These are phyloP conservation scores for Malassezia brasiliensis DNA, from an alignment of 1,284 basidiomycete species.

Conservation along the genomic window DNA sequence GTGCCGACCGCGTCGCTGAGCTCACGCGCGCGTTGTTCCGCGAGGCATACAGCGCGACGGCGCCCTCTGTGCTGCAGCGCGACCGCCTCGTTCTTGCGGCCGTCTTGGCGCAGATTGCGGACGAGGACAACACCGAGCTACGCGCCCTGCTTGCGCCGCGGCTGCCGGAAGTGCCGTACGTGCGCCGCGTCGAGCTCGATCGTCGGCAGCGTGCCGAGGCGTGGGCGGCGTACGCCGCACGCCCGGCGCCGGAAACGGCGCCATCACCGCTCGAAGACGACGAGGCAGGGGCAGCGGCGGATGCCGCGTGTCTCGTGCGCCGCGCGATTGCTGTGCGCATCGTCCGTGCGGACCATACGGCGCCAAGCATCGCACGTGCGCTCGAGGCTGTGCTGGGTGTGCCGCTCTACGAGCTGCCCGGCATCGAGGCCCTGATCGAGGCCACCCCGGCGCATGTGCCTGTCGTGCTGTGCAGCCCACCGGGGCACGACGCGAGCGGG, in stretches of 20 bases:
- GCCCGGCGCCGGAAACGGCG: slow-evolving; percentile 60
- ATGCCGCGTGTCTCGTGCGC: slow-evolving; percentile 58
- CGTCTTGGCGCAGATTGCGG: slow-evolving; percentile 58
- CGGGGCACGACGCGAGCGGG: slow-evolving; percentile 43
- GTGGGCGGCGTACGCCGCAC: slow-evolving; percentile 64
- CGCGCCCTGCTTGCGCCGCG: slow-evolving; percentile 67
- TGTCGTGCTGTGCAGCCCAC: slow-evolving; percentile 41
- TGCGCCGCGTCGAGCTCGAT: slow-evolving; percentile 48
- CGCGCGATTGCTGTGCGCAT: slow-evolving; percentile 73
- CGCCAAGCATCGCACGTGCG: slow-evolving; percentile 69
- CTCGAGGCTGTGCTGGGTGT: slow-evolving; percentile 64
- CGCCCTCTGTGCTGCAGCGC: slow-evolving; percentile 76
- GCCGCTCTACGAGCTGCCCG: slow-evolving; percentile 56
- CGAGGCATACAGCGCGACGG: slow-evolving; percentile 77
- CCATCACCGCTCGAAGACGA: slow-evolving; percentile 49
- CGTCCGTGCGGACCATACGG: slow-evolving; percentile 74
- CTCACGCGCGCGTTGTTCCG: slow-evolving; percentile 86
- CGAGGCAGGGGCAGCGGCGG: neutral
- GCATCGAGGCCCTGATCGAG: slow-evolving; percentile 18
- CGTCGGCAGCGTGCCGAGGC: slow-evolving; percentile 52
- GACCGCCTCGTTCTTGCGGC: slow-evolving; percentile 88
- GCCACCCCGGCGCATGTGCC: slow-evolving; percentile 35
- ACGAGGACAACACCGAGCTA: slow-evolving; percentile 65
- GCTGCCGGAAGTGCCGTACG: slow-evolving; percentile 49
- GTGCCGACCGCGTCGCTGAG: slow-evolving; percentile 59